phyloP scores from a whole-genome alignment of 352 stramenopile species.

The Globisporangium acanthophoron region DNA sequence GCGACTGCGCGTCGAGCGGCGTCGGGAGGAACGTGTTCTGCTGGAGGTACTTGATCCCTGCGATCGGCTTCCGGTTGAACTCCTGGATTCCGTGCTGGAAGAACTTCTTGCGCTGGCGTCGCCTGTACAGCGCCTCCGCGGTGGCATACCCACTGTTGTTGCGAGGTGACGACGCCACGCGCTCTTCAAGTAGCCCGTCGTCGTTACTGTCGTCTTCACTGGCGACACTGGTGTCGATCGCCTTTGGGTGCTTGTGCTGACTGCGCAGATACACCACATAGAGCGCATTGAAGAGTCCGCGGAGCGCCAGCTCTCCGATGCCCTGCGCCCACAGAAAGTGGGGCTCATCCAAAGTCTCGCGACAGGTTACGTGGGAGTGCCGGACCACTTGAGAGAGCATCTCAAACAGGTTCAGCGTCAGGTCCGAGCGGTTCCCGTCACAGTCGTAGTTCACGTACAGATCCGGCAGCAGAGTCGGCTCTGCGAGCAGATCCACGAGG shows the following conservation, averaged over 20 bases:
- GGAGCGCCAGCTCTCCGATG: conserved; percentile 56
- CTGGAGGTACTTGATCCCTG: conserved; percentile 86
- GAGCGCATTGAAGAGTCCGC: conserved; percentile 68
- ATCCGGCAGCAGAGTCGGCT: conserved; percentile 94
- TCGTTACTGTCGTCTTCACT: conserved; percentile 26
- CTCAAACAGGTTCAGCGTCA: conserved; percentile 93
- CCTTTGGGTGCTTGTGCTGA: conserved; percentile 24
- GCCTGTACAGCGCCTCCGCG: conserved; percentile 48
- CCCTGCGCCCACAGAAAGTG: conserved; percentile 70
- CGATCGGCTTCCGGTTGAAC: conserved; percentile 94
- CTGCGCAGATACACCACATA: conserved; percentile 70
- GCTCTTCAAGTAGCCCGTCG: conserved; percentile 26
- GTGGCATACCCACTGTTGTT: conserved; percentile 20
- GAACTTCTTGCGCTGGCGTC: conserved; percentile 72
- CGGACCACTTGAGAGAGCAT: conserved; percentile 81
- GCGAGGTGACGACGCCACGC: conserved; percentile 7
- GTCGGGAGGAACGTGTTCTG: conserved; percentile 74
- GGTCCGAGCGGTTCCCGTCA: conserved; percentile 92
- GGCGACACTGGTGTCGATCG: conserved; percentile 12
- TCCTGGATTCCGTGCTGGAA: conserved; percentile 84
- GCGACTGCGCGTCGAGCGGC: conserved; percentile 60
- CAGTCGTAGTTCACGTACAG: conserved; percentile 99
- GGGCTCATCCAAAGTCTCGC: conserved; percentile 61
- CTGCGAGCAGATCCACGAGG: conserved; percentile 94
- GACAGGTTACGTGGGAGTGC: conserved; percentile 60